Evolutionary conservation across 1,139 yeast species (phyloP), one percentile per base, ranked within the genome.

Genomic region (Magnusiomyces fungicola): DNA sequence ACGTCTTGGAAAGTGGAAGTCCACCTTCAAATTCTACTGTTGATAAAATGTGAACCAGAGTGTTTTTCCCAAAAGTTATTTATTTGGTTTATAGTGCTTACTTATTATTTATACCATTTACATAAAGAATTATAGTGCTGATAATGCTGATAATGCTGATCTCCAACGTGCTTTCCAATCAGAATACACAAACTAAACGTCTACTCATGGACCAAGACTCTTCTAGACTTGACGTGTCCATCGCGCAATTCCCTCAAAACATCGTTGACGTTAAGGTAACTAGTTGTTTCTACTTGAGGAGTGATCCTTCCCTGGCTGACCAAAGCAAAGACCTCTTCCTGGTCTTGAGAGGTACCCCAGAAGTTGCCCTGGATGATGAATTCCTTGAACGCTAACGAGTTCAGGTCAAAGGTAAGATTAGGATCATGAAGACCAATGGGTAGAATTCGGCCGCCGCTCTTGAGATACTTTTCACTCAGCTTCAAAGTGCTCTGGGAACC

Each of bases 301-400:
- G 62, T 67, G 46, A 76, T 64, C 46, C 58, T 63, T 2, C 79
- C 79, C 50, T 60, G 55, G 2, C 66, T 57, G 34, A 75, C 67
- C 75, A 79, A 71, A 37, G 69, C 60, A 68, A 76, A 67, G 50
- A 73, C 68, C 52, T 75, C 78, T 22, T 62, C 55, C 54, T 73
- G 78, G 50, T 76, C 79, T 7, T 58, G 55, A 3, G 75, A 69
- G 18, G 69, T 68, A 21, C 81, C 81, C 43, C 79, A 79, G 58
- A 74, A 73, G 42, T 71, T 68, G 52, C 69, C 74, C 38, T 69
- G 59, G 40, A 75, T 57, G 47, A 69, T 66, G 32, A 73, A 65
- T 58, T 76, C 79, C 54, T 74, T 65, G 49, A 72, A 56, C 7
- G 55, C 53, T 71, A 75, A 25, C 12, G 23, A 38, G 25, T 46